Base-by-base conservation (phyloP, 148 eudicot species). In the Nyssa sinensis region DNA sequence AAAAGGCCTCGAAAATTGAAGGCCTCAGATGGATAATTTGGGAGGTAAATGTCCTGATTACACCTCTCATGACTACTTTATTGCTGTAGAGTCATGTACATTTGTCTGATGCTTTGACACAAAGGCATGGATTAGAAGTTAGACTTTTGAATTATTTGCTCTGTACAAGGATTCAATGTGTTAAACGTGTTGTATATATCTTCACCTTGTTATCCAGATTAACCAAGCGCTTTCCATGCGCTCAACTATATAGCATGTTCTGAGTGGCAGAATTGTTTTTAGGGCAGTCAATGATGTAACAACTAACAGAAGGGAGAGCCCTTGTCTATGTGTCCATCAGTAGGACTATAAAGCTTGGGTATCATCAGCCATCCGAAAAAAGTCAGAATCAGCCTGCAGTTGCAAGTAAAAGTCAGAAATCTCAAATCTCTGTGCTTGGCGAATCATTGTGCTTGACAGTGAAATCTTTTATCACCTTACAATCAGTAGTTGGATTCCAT, bases 1-100 rank as follows among this genome's bases (percentile, higher is more conserved):
- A 91, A 95, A 86, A 89, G 98, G 82, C 94, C 97, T 67, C 86
- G 98, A 35, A 94, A 95, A 78, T 76, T 87, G 57, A 90, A 92
- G 79, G 75, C 79, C 70, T 79, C 92, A 33, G 97, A 90, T 67
- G 82, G 86, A 80, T 89, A 72, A 80, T 69, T 58, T 64, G 57
- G 58, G 62, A 31, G 49, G 75, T 73, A 44, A 64, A 24, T 21
- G 8, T 62, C 55, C 44, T 16, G 14, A 11, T 7, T 10, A 27
- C 17, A 29, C 19, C 34, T 11, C 3, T 10, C 66, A 19, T 10
- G 33, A 17, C 7, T 16, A 58, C 51, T 0, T 5, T 25, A 61
- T 28, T 31, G 13, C 12, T 27, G 31, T 14, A 28, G 0, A 12
- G 28, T 28, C 39, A 7, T 71, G 17, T 12, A 27, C 24, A n/a